These are phyloP conservation scores for Adansonia gregorii DNA, from an alignment of 441 rosid genomes.

Conservation along the genomic window DNA sequence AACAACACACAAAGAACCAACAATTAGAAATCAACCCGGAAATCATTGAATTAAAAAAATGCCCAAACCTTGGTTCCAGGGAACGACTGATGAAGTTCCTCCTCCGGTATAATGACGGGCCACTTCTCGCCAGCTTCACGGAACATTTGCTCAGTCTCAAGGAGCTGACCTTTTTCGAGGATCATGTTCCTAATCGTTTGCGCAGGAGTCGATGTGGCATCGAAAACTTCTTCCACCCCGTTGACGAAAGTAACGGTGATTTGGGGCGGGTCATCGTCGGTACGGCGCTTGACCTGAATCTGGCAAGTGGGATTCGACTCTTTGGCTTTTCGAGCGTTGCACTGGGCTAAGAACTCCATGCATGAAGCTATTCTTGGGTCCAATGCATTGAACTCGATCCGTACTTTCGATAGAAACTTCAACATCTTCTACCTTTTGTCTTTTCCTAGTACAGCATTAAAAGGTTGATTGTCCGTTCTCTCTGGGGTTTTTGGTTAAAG, in stretches of 20 bases:
- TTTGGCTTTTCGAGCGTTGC: constrained; percentile 86
- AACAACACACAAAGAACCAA: neutral
- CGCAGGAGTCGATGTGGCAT: constrained; percentile 72
- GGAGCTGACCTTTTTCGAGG: constrained; percentile 74
- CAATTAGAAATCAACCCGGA: neutral
- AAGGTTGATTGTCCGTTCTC: neutral
- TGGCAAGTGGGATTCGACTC: constrained; percentile 88
- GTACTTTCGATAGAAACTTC: constrained; percentile 82
- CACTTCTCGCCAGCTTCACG: constrained; percentile 90
- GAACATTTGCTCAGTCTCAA: constrained; percentile 93
- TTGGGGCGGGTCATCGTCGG: constrained; percentile 82
- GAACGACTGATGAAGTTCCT: constrained; percentile 64
- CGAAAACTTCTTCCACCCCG: constrained; percentile 80
- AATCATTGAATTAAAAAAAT: neutral
- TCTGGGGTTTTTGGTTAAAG: neutral
- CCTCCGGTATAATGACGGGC: constrained; percentile 86
- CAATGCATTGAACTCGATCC: constrained; percentile 73
- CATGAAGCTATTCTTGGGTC: constrained; percentile 82
- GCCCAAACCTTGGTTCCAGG: constrained; percentile 79
- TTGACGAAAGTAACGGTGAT: constrained; percentile 84
- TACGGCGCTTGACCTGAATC: constrained; percentile 78
- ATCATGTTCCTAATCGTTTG: constrained; percentile 80
- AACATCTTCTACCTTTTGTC: constrained; percentile 49
- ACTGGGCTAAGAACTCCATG: constrained; percentile 90
- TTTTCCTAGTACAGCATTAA: neutral